phyloP scores from a whole-genome alignment of 2,329 filamentous ascomycete species.

The Ophiostoma montium region DNA sequence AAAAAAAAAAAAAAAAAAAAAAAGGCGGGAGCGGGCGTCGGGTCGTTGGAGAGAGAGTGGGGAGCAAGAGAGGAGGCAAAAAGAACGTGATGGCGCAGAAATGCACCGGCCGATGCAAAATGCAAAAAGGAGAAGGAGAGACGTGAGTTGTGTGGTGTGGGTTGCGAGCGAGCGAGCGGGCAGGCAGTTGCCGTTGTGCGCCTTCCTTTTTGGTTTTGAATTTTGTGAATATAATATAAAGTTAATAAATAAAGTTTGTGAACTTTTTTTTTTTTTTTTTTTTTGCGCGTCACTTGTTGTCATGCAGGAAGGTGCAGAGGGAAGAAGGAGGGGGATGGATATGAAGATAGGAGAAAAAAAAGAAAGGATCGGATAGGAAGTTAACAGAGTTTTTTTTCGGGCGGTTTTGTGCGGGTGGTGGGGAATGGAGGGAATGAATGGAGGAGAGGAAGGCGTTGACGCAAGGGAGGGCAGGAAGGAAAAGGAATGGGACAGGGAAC shows the following conservation, averaged over 20 bases:
- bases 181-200: too few species aligned
- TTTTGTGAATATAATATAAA: too few species aligned
- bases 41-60: neutral
- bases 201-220: too few species aligned
- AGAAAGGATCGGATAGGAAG: conserved; percentile 12
- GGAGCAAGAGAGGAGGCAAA: neutral
- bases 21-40: neutral
- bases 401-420: conserved; percentile 1
- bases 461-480: too few species aligned
- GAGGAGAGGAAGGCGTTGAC: neutral
- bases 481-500: too few species aligned
- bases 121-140: neutral
- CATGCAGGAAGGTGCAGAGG: too few species aligned
- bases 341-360: neutral
- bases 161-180: too few species aligned
- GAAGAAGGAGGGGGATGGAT: neutral
- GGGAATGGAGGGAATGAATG: neutral
- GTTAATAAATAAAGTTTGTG: too few species aligned
- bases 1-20: neutral
- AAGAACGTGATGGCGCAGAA: neutral
- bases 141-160: too few species aligned
- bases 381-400: conserved; percentile 13
- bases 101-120: neutral
- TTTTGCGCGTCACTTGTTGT: too few species aligned
- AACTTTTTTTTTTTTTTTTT: too few species aligned